Percentiles rank a stretch among this genome's conserved stretches.
Conservation (phyloP, 1,284 basidiomycete genomes). For the Boletellus deceptivus region DNA sequence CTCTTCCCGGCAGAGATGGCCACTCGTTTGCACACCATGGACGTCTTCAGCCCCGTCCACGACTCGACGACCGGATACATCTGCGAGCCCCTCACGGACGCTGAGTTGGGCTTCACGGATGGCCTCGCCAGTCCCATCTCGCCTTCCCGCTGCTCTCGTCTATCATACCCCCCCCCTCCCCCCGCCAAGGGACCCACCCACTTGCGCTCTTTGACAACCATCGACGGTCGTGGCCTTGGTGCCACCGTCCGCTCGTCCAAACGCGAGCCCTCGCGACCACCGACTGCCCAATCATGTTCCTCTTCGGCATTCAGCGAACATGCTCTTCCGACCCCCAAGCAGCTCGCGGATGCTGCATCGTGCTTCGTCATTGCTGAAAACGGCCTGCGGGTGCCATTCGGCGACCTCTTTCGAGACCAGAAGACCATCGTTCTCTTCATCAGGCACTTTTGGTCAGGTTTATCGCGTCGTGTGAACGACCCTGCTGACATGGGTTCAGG, state of each 20-base stretch:
- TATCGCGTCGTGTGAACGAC: conserved; percentile 4
- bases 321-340: conserved; percentile 41
- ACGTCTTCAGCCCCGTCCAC: conserved; percentile 26
- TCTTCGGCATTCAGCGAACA: conserved; percentile 29
- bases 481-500: conserved; percentile 33
- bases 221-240: conserved; percentile 14
- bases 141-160: conserved; percentile 20
- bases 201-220: conserved; percentile 25
- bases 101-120: conserved; percentile 22
- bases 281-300: conserved; percentile 15
- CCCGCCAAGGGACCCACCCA: conserved; percentile 14
- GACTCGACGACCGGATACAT: conserved; percentile 25
- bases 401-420: conserved; percentile 64
- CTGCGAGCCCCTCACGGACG: conserved; percentile 30
- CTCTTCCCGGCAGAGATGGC: conserved; percentile 31
- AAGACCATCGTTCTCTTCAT: conserved; percentile 75
- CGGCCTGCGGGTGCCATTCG: conserved; percentile 67
- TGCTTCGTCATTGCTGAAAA: conserved; percentile 65
- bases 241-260: background rate
- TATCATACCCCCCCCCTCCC: conserved; percentile 11
- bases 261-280: conserved; percentile 13
- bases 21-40: conserved; percentile 32
- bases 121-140: conserved; percentile 7
- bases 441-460: conserved; percentile 54
- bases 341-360: conserved; percentile 61